Evolutionary conservation across 83 land plant genomes (phyloP), one percentile per base, ranked within the genome.

Genomic region (Diphasiastrum complanatum): DNA sequence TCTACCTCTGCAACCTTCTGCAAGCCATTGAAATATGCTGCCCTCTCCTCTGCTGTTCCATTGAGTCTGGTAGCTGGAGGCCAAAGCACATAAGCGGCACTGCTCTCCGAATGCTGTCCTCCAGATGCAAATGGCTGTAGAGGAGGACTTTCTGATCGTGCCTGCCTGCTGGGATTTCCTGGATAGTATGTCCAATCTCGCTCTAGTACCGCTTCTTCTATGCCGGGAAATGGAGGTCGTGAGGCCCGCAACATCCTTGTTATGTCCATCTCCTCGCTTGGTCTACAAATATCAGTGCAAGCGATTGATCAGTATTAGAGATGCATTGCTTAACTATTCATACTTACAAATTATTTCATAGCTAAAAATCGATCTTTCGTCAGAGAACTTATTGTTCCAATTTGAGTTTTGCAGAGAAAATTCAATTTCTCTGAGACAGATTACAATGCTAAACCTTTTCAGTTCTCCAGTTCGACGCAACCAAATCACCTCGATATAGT

Each of bases 81-180:
- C 91, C 91, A 89, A 27, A 77, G 84, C 49, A 85, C 85, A 66
- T 78, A 85, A 26, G 96, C 85, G 22, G 89, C 95, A 65, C 78
- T 85, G 54, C 79, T 83, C 45, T 89, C 96, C 31, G 89, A 79
- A 45, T 57, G 85, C 60, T 88, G 89, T 32, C 82, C 90, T 55
- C 74, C 75, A 25, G 89, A 80, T 5, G 90, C 80, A 61, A 70
- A 71, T 6, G 80, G 69, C 41, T 79, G 90, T 20, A 85, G 72
- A 2, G 83, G 60, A 2, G 83, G 76, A 25, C 79, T 61, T 0
- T 67, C 70, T 23, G 48, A 41, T 3, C 50, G 65, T n/a, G 5
- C 20, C 19, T 51, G 65, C 18, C 59, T 5, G 18, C 5, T 38
- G 28, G n/a, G n/a, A n/a, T n/a, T n/a, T n/a, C 65, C 65, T n/a